Conservation (phyloP, 805 yeast species). For the Metschnikowia lunata region DNA sequence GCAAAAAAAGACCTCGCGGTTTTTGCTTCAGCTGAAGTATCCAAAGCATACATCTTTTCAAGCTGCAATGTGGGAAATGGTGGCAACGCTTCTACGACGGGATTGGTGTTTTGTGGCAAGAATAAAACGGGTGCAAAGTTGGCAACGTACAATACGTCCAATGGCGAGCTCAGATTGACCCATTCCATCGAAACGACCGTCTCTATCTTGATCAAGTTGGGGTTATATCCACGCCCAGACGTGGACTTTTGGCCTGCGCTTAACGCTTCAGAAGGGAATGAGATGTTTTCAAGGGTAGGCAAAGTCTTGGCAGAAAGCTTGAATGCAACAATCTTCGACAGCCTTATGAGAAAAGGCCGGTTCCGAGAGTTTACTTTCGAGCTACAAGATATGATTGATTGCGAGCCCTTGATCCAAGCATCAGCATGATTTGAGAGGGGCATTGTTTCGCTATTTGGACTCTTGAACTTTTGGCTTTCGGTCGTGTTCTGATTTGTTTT, state of each 20-base stretch:
- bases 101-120: neutral
- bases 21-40: neutral
- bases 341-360: too few species aligned
- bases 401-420: too few species aligned
- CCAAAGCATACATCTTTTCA: neutral
- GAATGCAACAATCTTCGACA: neutral
- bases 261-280: neutral
- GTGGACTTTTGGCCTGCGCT: neutral
- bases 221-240: neutral
- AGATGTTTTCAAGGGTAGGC: neutral
- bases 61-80: neutral
- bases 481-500: too few species aligned
- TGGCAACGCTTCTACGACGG: neutral
- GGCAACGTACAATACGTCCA: neutral
- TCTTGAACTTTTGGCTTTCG: too few species aligned
- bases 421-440: too few species aligned
- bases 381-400: too few species aligned
- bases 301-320: neutral
- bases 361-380: too few species aligned
- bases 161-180: neutral
- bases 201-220: neutral
- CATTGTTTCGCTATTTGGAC: too few species aligned
- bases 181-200: neutral
- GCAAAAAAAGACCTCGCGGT: neutral
- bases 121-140: neutral